Evolutionary conservation across 2,329 filamentous ascomycete genomes (phyloP).

Genomic region (Golovinomyces cichoracearum): DNA sequence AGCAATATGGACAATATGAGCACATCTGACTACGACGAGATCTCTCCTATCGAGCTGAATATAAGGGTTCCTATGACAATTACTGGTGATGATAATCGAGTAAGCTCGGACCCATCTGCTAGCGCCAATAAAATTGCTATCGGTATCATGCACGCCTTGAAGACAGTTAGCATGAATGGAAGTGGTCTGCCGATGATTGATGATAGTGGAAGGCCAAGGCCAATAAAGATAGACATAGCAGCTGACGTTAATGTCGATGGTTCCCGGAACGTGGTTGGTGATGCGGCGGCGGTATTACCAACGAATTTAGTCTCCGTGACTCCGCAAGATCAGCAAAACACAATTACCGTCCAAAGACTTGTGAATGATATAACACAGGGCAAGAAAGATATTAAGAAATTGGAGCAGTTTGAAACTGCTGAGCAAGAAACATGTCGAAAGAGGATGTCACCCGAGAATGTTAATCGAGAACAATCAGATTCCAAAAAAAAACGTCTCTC

Average conservation of each 20-base stretch:
- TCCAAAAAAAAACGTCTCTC: no score
- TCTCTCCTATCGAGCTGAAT: conserved; percentile 20
- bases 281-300: conserved; percentile 6
- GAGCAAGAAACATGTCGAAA: no score
- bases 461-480: no score
- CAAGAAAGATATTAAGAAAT: no score
- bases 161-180: conserved; percentile 18
- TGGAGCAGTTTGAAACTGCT: no score
- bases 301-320: no score
- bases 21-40: conserved; percentile 4
- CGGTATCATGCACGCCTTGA: conserved; percentile 21
- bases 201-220: conserved; percentile 19
- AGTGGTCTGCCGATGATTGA: conserved; percentile 23
- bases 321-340: no score
- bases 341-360: no score
- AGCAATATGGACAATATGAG: no score
- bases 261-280: conserved; percentile 20
- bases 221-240: conserved; percentile 20
- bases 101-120: conserved; percentile 18
- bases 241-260: conserved; percentile 23
- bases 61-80: conserved; percentile 25
- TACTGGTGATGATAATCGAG: conserved; percentile 23
- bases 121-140: conserved; percentile 20
- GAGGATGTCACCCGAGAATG: no score
- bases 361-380: no score